phyloP scores from a whole-genome alignment of 148 eudicot genomes.

The Rhododendron simsii region DNA sequence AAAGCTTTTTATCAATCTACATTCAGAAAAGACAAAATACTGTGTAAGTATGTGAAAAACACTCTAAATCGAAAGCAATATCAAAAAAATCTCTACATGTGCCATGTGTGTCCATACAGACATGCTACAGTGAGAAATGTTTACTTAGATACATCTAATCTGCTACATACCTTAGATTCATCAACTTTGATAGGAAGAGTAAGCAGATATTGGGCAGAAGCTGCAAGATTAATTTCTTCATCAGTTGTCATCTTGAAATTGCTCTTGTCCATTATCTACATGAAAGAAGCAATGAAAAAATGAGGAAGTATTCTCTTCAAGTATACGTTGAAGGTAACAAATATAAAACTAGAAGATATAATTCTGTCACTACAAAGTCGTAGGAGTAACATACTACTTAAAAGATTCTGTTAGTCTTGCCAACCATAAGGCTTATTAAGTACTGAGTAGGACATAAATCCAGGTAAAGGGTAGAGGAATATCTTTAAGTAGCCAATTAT shows the following conservation, averaged over 20 bases:
- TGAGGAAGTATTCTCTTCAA: not conserved
- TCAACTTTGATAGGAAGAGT: conserved; percentile 90
- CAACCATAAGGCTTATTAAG: not conserved
- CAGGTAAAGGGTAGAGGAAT: not conserved
- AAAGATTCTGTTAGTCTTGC: not conserved
- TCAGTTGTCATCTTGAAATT: conserved; percentile 80
- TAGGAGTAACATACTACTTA: not conserved
- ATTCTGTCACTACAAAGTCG: not conserved
- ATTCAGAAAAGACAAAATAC: conserved; percentile 2
- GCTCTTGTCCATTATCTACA: conserved; percentile 86
- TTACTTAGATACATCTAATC: not conserved
- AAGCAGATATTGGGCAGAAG: conserved; percentile 75
- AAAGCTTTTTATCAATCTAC: conserved; percentile 75
- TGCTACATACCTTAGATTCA: conserved; percentile 65
- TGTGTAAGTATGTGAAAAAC: not conserved
- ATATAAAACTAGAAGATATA: not conserved
- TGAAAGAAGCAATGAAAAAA: not conserved
- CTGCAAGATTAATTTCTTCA: conserved; percentile 84
- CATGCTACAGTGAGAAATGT: not conserved
- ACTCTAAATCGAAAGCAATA: not conserved
- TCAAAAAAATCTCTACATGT: not conserved
- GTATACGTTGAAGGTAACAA: not conserved
- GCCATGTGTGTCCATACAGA: not conserved
- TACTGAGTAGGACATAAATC: not conserved
- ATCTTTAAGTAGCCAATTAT: not conserved